Evolutionary conservation across 2,329 filamentous ascomycete genomes (phyloP).

Genomic region (Fusarium sp.): DNA sequence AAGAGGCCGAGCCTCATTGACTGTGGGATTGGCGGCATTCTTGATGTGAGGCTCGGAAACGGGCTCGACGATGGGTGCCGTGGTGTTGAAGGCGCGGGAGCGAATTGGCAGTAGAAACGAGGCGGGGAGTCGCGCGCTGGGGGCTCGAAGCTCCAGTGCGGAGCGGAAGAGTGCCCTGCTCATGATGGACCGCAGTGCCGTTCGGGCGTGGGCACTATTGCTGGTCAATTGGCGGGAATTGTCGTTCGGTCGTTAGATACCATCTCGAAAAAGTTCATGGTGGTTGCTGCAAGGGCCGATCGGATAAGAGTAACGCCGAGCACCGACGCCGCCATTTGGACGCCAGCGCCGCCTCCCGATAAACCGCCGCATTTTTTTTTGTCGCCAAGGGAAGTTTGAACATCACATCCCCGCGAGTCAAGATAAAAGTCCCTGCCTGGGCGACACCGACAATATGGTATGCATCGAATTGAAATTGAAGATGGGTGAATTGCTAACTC

Average conservation of each 20-base stretch:
- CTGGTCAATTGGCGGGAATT: constrained; percentile 36
- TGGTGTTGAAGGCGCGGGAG: constrained; percentile 47
- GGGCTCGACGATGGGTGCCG: constrained; percentile 63
- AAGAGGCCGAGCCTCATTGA: constrained; percentile 48
- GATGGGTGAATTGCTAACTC: constrained; percentile 30
- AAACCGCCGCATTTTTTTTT: constrained; percentile 49
- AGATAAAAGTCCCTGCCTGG: constrained; percentile 40
- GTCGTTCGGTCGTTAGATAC: constrained; percentile 30
- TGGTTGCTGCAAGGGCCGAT: constrained; percentile 7
- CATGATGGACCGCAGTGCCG: constrained; percentile 55
- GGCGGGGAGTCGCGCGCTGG: constrained; percentile 45
- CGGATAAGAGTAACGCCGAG: constrained; percentile 53
- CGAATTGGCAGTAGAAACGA: constrained; percentile 44
- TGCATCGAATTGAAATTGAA: constrained; percentile 3
- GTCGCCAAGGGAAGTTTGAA: constrained; percentile 45
- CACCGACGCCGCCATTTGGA: constrained; percentile 36
- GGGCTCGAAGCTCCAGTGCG: constrained; percentile 69
- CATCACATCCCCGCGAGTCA: constrained; percentile 35
- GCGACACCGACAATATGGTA: constrained; percentile 51
- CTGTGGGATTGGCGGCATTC: constrained; percentile 54
- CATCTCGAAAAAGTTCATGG: constrained; percentile 46
- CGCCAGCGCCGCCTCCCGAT: constrained; percentile 32
- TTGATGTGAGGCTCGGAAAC: constrained; percentile 50
- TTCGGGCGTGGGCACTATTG: constrained; percentile 41
- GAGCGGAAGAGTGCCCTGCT: constrained; percentile 73